Evolutionary conservation across 768 basidiomycete species (phyloP), one percentile per base, ranked within the genome.

Genomic region (Suillus cothurnatus): DNA sequence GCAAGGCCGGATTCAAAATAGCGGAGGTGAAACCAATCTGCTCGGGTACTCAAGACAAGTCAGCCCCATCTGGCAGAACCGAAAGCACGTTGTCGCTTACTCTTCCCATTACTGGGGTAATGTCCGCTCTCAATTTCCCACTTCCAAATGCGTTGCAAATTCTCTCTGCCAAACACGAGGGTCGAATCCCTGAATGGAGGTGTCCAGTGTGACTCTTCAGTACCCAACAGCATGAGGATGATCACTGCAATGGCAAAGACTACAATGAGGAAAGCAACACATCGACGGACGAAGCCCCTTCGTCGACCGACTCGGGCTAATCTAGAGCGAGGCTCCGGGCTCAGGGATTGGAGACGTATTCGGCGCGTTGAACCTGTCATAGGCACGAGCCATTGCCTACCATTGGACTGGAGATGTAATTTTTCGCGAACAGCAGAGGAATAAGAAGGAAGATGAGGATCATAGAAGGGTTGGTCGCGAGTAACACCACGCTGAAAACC

Each of bases 111-210:
- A 73, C 90, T 92, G 28, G 95, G 95, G 79, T 91, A 92, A 78
- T 96, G 94, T 7, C 95, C 95, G 69, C 92, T 91, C 49, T 88
- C 84, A 63, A 97, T 84, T 81, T 97, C 95, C 95, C 95, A 97
- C 67, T 87, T 85, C 95, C 95, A 97, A 73, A 98, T 91, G 73
- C 86, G 83, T 74, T 91, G 90, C 36, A 96, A 75, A 71, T 95
- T 91, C 49, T 88, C 81, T 32, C 88, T 82, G 47, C 80, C 79
- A 70, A 86, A 93, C 43, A 92, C 89, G 32, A 93, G 82, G 43
- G 92, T 92, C 2, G 91, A 80, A 39, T 89, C 82, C n/a, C 78
- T 70, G 57, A 76, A 70, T 34, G 72, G 71, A 2, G 74, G 71
- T 28, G 69, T 68, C 76, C 77, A 82, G 79, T 60, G 78, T 76